Percentiles rank a stretch among this genome's conserved stretches.
phyloP scores from a whole-genome alignment of 2,329 filamentous ascomycete species.

The Pyrenophora tritici-repentis region DNA sequence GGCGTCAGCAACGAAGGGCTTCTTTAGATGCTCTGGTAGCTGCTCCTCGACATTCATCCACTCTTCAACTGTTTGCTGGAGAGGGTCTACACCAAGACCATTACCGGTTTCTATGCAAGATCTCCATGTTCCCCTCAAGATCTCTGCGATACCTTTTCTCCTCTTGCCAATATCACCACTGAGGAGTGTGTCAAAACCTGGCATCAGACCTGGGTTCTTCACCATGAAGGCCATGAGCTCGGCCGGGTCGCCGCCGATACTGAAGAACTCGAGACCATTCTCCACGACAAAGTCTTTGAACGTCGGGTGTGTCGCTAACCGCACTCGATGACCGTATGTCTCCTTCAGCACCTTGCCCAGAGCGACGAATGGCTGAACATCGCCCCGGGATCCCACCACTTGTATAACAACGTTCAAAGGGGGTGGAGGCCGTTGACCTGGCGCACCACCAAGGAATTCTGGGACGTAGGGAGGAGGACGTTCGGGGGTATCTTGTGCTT shows the following conservation, averaged over 20 bases:
- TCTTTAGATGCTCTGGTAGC: slow-evolving; percentile 39
- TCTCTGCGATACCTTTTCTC: slow-evolving; percentile 74
- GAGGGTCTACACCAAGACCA: slow-evolving; percentile 58
- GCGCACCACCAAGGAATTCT: slow-evolving; percentile 69
- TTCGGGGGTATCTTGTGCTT: slow-evolving; percentile 56
- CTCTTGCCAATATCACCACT: slow-evolving; percentile 78
- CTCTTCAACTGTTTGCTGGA: slow-evolving; percentile 60
- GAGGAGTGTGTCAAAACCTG: slow-evolving; percentile 75
- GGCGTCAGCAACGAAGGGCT: slow-evolving; percentile 80
- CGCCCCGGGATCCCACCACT: slow-evolving; percentile 59
- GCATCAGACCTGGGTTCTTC: slow-evolving; percentile 84
- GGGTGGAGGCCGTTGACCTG: slow-evolving; percentile 59
- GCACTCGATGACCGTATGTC: slow-evolving; percentile 35
- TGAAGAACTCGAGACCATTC: slow-evolving; percentile 58
- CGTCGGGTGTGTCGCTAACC: slow-evolving; percentile 32
- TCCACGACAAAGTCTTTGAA: slow-evolving; percentile 53
- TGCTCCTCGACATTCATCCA: slow-evolving; percentile 51
- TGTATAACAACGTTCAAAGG: slow-evolving; percentile 58
- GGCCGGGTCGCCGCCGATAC: slow-evolving; percentile 56
- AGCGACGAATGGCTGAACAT: slow-evolving; percentile 65
- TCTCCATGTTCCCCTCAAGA: slow-evolving; percentile 84
- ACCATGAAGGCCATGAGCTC: slow-evolving; percentile 79
- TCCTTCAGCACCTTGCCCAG: slow-evolving; percentile 56
- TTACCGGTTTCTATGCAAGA: slow-evolving; percentile 82
- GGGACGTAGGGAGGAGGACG: slow-evolving; percentile 74